These are phyloP conservation scores for Aspergillus haitiensis DNA, from an alignment of 495 filamentous ascomycete genomes.

Conservation along the genomic window DNA sequence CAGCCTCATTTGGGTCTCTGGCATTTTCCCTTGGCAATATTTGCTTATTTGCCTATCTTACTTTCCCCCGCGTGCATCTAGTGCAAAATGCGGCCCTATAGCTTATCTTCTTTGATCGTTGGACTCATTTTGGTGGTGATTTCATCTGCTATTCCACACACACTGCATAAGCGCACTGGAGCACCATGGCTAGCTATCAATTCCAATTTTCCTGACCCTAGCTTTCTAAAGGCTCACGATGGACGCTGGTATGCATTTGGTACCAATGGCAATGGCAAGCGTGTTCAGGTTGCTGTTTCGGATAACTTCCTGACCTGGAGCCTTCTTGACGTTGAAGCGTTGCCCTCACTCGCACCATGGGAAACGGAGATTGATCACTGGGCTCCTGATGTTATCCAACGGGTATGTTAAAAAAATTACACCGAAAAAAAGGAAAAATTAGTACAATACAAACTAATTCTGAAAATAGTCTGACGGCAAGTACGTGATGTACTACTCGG, in stretches of 20 bases:
- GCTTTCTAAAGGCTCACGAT: constrained; percentile 34
- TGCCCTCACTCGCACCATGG: constrained; percentile 32
- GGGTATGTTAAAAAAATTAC: constrained; percentile 23
- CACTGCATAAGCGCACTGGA: constrained; percentile 16
- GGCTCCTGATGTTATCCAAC: constrained; percentile 43
- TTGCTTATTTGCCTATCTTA: not conserved
- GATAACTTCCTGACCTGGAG: constrained; percentile 38
- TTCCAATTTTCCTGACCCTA: constrained; percentile 41
- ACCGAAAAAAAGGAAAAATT: no score
- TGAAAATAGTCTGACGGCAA: constrained; percentile 38
- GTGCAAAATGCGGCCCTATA: constrained; percentile 14
- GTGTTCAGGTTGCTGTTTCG: constrained; percentile 39
- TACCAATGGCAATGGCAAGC: constrained; percentile 39
- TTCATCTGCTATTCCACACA: constrained; percentile 10
- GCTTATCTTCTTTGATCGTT: constrained; percentile 8
- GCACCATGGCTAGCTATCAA: constrained; percentile 33
- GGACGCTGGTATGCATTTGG: constrained; percentile 44
- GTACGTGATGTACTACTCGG: constrained; percentile 63
- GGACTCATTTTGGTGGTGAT: constrained; percentile 9
- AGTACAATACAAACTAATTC: not conserved
- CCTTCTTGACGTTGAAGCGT: constrained; percentile 38
- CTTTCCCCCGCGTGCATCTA: not conserved
- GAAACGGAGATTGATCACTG: constrained; percentile 39
- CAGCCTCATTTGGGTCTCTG: constrained; percentile 3
- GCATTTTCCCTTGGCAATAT: constrained; percentile 1